Base-by-base conservation (phyloP, 2,329 filamentous ascomycete genomes). In the Diaporthe destruens region DNA sequence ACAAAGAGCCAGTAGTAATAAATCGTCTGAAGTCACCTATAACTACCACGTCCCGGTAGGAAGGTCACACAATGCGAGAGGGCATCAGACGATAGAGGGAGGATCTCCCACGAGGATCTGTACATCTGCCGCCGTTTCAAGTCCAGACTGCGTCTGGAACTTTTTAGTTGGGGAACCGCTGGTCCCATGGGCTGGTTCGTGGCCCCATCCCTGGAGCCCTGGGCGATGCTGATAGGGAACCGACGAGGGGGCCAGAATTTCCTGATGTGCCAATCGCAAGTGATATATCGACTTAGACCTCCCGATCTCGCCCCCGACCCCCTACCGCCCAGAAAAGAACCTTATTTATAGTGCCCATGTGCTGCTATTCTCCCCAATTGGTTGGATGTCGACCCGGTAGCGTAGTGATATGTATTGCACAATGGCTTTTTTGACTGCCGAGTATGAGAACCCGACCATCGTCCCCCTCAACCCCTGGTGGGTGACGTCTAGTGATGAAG, bases 231-330 rank as follows among this genome's bases (percentile, higher is more conserved):
- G 61, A 53, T 66, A 53, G 32, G 61, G 14, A 23, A 49, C 61
- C 14, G 25, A 25, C 25, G 32, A 66, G 14, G 29, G 44, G 32
- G 18, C 4, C 23, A 18, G 54, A 11, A 20, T 25, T 23, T 66
- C 47, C 32, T 66, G 47, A 66, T 66, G 29, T 66, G 32, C 61
- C 61, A 66, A 66, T 66, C 61, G 61, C 61, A 66, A 66, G n/a
- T 53, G 47, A 53, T 66, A 53, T 66, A 51, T 53, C 47, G 32
- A 23, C 61, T 25, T 36, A 39, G 25, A 25, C 44, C 18, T 34
- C 42, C 59, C 44, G 29, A 49, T 49, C 6, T 42, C 39, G 39
- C 39, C 39, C 36, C 36, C 34, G 25, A n/a, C 16, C 8, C n/a
- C 59, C 42, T 34, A n/a, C 59, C 57, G 9, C 20, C 61, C 44